Base-by-base conservation (phyloP, 2,329 filamentous ascomycete species). In the Botryosphaeria dothidea region DNA sequence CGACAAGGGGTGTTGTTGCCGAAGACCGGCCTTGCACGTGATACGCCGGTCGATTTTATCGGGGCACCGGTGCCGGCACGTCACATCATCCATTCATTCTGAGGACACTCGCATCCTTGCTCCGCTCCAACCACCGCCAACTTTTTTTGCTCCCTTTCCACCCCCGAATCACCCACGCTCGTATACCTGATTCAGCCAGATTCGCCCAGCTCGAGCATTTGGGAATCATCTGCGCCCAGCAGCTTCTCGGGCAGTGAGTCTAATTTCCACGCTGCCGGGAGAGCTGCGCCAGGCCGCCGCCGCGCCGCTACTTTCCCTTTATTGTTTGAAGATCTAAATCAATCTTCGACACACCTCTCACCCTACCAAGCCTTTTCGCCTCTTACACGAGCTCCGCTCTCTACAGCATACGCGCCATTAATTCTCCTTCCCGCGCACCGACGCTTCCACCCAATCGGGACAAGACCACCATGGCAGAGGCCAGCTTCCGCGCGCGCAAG, bases 401-500 rank as follows among this genome's bases (percentile, higher is more conserved):
- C 8, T 34, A 19, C 34, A 11, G 11, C 9, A 4, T 3, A 4
- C 2, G n/a, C n/a, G n/a, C n/a, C n/a, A n/a, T n/a, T n/a, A n/a
- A n/a, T n/a, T n/a, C n/a, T n/a, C n/a, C n/a, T n/a, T n/a, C n/a
- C n/a, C n/a, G n/a, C n/a, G n/a, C n/a, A n/a, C n/a, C n/a, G n/a
- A n/a, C n/a, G n/a, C n/a, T n/a, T n/a, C n/a, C n/a, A n/a, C n/a
- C n/a, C n/a, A n/a, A n/a, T n/a, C n/a, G n/a, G n/a, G 4, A 19
- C 25, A 13, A 41, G 15, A 41, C 11, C 1, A 19, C n/a, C n/a
- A 57, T 57, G 46, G 25, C 48, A 19, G 74, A 77, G 46, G 69
- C 79, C 6, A 67, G 81, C 13, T 84, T 84, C 68, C 77, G 83
- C 34, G 77, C 82, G 17, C 77, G 77, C 7, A 86, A 85, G 74